phyloP scores from a whole-genome alignment of 2,329 filamentous ascomycete species.

The Colletotrichum sp. region DNA sequence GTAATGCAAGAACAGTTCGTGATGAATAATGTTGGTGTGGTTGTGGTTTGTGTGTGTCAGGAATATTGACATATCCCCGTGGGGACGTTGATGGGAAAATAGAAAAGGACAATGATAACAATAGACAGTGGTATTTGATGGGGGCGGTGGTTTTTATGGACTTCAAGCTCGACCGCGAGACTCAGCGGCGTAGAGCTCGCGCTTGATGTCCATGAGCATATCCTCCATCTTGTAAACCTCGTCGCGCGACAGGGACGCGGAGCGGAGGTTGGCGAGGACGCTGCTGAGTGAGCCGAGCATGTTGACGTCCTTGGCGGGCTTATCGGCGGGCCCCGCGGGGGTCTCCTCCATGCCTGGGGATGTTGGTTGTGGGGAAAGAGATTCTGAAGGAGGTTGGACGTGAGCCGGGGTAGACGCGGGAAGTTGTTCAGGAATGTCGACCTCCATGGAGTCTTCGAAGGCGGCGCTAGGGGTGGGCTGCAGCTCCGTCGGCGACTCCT shows the following conservation, averaged over 20 bases:
- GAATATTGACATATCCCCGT: slow-evolving; percentile 8
- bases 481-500: slow-evolving; percentile 22
- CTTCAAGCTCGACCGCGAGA: slow-evolving; percentile 53
- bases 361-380: neutral
- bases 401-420: neutral
- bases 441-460: slow-evolving; percentile 26
- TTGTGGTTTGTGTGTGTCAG: neutral
- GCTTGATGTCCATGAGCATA: slow-evolving; percentile 78
- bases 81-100: neutral
- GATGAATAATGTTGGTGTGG: slow-evolving; percentile 6
- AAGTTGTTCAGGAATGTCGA: neutral
- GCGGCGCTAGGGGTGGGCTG: neutral
- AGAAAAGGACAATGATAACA: neutral
- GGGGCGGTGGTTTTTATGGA: neutral
- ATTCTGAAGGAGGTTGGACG: neutral
- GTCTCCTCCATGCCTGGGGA: neutral
- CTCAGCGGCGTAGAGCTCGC: slow-evolving; percentile 75
- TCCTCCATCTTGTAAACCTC: slow-evolving; percentile 78
- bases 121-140: neutral
- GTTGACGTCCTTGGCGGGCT: slow-evolving; percentile 38
- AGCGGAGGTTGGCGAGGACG: slow-evolving; percentile 64
- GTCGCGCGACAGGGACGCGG: slow-evolving; percentile 63
- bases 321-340: slow-evolving; percentile 25
- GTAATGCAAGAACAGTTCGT: slow-evolving; percentile 6
- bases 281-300: slow-evolving; percentile 60